Percentiles rank a stretch among this genome's conserved stretches.
phyloP scores from a whole-genome alignment of 139 green algal species.

The Tetradesmus lagerheimii region DNA sequence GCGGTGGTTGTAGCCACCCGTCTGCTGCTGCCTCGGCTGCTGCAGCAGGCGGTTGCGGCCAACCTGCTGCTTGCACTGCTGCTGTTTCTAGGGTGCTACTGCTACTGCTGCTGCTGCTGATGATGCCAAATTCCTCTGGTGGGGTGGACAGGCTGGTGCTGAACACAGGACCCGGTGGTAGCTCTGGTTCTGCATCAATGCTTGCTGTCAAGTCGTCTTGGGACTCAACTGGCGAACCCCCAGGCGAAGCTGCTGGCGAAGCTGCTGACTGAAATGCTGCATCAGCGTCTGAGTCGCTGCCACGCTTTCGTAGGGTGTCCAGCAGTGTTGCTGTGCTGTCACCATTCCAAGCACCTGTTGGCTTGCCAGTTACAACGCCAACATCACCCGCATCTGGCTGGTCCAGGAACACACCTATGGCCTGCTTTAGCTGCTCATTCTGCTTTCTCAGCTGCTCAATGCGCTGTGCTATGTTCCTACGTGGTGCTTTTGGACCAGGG shows the following conservation, averaged over 20 bases:
- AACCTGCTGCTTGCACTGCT: constrained; percentile 2
- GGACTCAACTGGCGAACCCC: not conserved
- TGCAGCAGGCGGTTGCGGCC: not conserved
- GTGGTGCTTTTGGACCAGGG: not conserved
- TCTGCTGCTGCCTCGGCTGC: not conserved
- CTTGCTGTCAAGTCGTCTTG: constrained; percentile 4
- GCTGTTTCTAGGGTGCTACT: not conserved
- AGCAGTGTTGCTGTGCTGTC: constrained; percentile 15
- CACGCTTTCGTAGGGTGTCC: constrained; percentile 3
- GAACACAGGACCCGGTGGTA: not conserved
- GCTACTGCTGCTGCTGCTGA: constrained; percentile 17
- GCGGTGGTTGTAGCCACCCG: not conserved
- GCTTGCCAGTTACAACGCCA: constrained; percentile 37
- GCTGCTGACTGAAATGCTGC: not conserved
- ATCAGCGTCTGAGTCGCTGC: not conserved
- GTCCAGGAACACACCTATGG: constrained; percentile 44
- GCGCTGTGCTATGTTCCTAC: constrained; percentile 36
- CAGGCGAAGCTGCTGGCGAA: not conserved
- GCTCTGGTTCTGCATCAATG: constrained; percentile 1
- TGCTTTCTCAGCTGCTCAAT: constrained; percentile 39
- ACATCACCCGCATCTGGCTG: constrained; percentile 19
- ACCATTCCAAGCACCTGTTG: constrained; percentile 21
- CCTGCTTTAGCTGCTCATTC: constrained; percentile 44
- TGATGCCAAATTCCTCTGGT: too few relatives aligned
- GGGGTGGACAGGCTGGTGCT: not conserved